A percentile compares a stretch with the other conserved stretches of the same genome.
phyloP scores from a whole-genome alignment of 352 stramenopile genomes.

The Pythium phragmiticola region DNA sequence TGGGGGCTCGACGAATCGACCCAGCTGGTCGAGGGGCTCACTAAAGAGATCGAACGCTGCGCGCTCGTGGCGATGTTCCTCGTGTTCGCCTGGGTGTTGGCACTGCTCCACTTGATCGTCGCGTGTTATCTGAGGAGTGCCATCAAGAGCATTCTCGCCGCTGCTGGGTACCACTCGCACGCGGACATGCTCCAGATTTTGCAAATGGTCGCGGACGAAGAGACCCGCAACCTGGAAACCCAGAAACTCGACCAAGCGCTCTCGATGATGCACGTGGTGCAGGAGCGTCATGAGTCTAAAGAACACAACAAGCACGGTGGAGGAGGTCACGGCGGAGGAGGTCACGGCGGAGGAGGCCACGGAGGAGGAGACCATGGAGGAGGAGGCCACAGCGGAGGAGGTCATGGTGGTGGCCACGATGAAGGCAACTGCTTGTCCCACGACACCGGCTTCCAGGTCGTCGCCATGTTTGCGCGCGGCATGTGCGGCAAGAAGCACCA shows the following conservation, averaged over 20 bases:
- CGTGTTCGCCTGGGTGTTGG: conserved; percentile 18
- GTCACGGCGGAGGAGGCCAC: conserved; percentile 1
- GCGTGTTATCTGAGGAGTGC: conserved; percentile 16
- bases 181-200: conserved; percentile 20
- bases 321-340: neutral
- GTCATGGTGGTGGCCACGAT: neutral
- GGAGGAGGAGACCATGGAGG: neutral
- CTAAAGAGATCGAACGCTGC: conserved; percentile 17
- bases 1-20: conserved; percentile 20
- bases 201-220: conserved; percentile 19
- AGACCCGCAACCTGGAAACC: conserved; percentile 14
- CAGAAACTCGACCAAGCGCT: conserved; percentile 17
- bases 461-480: conserved; percentile 15
- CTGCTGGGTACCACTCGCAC: conserved; percentile 21
- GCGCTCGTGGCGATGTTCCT: conserved; percentile 22
- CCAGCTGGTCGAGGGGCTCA: conserved; percentile 10
- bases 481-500: conserved; percentile 19
- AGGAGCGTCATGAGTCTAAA: conserved; percentile 17
- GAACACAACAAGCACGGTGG: conserved; percentile 10
- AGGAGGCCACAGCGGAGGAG: neutral
- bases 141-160: conserved; percentile 15
- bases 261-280: conserved; percentile 23
- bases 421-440: conserved; percentile 17
- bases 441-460: conserved; percentile 22
- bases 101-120: conserved; percentile 19